These are phyloP conservation scores for Venturia oleaginea DNA, from an alignment of 2,329 filamentous ascomycete genomes.

Conservation along the genomic window DNA sequence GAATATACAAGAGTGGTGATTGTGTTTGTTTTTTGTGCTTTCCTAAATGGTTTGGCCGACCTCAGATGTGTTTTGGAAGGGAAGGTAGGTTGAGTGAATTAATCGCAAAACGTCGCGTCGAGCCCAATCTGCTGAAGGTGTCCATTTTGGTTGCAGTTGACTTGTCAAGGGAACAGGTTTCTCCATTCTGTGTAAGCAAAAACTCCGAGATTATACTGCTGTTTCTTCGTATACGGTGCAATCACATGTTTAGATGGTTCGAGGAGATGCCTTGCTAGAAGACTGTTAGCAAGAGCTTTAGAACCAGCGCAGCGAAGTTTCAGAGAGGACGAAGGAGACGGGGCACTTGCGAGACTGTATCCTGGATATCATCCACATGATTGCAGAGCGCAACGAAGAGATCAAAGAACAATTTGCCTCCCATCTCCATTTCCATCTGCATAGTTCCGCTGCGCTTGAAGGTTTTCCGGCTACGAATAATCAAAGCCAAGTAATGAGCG, in stretches of 20 bases:
- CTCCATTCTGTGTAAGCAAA: constrained; percentile 9
- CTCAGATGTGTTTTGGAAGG: not conserved
- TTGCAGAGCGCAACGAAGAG: constrained; percentile 98
- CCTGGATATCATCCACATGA: constrained; percentile 91
- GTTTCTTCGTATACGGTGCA: constrained; percentile 4
- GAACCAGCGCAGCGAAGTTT: not conserved
- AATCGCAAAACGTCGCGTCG: constrained; percentile 5
- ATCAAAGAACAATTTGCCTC: constrained; percentile 94
- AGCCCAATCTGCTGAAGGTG: constrained; percentile 7
- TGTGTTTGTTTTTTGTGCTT: not conserved
- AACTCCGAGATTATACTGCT: constrained; percentile 7
- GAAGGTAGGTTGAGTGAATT: constrained; percentile 8
- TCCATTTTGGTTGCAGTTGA: constrained; percentile 2
- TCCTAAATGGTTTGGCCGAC: constrained; percentile 1
- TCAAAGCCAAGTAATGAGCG: constrained; percentile 93
- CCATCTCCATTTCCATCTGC: constrained; percentile 96
- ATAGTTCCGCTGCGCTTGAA: constrained; percentile 98
- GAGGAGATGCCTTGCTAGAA: constrained; percentile 1
- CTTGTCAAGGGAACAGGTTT: constrained; percentile 2
- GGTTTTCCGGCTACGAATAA: constrained; percentile 93
- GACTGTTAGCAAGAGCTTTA: not conserved
- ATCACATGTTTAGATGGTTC: constrained; percentile 11
- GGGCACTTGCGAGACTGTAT: constrained; percentile 26
- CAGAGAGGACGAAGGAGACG: constrained; percentile 5
- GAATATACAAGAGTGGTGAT: constrained; percentile 8